A percentile compares a stretch with the other conserved stretches of the same genome.
Conservation (phyloP, 2,329 filamentous ascomycete genomes). For the Stylonectria norvegica region DNA sequence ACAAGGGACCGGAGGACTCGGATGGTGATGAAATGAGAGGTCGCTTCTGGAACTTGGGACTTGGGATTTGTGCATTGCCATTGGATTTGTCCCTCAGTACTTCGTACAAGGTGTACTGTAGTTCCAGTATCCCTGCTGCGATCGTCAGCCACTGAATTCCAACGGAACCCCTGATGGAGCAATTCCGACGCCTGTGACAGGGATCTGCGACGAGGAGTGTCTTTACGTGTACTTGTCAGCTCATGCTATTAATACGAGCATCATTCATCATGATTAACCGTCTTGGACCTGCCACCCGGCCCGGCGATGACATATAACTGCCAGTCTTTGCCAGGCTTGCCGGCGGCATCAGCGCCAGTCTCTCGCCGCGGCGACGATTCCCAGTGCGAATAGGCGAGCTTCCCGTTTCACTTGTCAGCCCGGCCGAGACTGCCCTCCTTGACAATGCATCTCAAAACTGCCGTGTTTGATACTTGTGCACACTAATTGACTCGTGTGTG, state of each 20-base stretch:
- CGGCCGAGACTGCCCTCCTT: constrained; percentile 2
- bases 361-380: constrained; percentile 18
- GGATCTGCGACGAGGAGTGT: constrained; percentile 22
- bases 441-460: constrained; percentile 1
- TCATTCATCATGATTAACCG: constrained; percentile 18
- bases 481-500: constrained; percentile 13
- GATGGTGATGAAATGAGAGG: no score
- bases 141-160: constrained; percentile 16
- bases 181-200: constrained; percentile 23
- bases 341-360: constrained; percentile 23
- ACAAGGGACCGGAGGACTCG: no score
- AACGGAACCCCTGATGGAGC: constrained; percentile 26
- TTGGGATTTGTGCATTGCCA: no score
- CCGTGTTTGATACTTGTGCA: constrained; percentile 3
- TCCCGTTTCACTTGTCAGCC: constrained; percentile 24
- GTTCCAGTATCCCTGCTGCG: constrained; percentile 16
- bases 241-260: constrained; percentile 22
- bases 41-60: no score
- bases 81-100: no score
- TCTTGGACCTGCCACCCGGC: constrained; percentile 12
- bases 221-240: constrained; percentile 18
- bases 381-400: constrained; percentile 19
- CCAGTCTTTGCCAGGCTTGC: constrained; percentile 15
- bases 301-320: constrained; percentile 19
- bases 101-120: no score